These are phyloP conservation scores for Penicillium palitans DNA, from an alignment of 2,329 filamentous ascomycete species.

Conservation along the genomic window DNA sequence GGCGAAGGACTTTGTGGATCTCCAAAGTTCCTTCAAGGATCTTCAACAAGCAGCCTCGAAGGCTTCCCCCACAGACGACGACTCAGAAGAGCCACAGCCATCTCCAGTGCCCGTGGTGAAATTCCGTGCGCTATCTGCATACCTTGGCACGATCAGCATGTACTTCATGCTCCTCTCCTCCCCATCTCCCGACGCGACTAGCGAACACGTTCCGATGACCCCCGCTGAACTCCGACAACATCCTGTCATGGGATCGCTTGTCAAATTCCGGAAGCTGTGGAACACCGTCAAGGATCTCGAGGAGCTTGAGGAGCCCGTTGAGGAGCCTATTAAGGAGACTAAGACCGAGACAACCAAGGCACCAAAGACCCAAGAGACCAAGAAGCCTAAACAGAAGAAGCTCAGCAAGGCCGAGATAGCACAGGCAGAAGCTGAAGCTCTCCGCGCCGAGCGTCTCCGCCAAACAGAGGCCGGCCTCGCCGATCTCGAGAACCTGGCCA, in stretches of 20 bases:
- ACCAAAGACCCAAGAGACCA: conserved; percentile 40
- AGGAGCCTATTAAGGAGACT: conserved; percentile 24
- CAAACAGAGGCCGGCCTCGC: conserved; percentile 70
- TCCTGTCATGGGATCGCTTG: conserved; percentile 80
- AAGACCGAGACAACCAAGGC: conserved; percentile 13
- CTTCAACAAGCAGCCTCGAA: conserved; percentile 60
- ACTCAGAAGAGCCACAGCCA: conserved; percentile 40
- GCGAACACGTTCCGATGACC: conserved; percentile 61
- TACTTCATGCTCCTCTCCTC: conserved; percentile 95
- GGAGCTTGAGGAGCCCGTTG: conserved; percentile 33
- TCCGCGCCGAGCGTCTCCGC: conserved; percentile 54
- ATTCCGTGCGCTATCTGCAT: conserved; percentile 78
- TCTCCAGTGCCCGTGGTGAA: conserved; percentile 66
- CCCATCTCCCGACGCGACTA: conserved; percentile 62
- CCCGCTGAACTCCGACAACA: conserved; percentile 84
- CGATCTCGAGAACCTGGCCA: conserved; percentile 64
- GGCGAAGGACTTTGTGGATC: conserved; percentile 72
- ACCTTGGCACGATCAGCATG: conserved; percentile 82
- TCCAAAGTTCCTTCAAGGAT: conserved; percentile 63
- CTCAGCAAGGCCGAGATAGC: conserved; percentile 53
- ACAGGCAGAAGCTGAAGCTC: conserved; percentile 55
- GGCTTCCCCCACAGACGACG: conserved; percentile 47
- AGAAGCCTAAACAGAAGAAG: conserved; percentile 46
- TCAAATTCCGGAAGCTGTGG: conserved; percentile 82
- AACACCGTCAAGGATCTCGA: conserved; percentile 68